Evolutionary conservation across 208 protist species (phyloP), one percentile per base, ranked within the genome.

Genomic region (Herpetomonas tarakana): DNA sequence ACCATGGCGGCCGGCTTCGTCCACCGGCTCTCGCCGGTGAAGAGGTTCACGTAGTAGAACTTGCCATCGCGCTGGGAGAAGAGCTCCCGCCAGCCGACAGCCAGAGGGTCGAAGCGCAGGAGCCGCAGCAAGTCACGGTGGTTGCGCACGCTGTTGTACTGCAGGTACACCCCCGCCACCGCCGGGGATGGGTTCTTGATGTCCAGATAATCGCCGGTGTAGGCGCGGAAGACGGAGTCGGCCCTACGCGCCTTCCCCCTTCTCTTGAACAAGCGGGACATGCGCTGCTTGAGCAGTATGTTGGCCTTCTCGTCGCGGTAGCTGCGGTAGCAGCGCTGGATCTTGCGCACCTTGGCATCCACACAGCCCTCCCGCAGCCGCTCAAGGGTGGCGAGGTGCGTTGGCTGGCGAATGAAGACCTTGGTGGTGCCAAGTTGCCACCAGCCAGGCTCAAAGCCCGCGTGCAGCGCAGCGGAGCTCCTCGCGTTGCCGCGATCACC

Each of bases 401-500:
- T 81, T 14, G 97, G 96, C 27, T 88, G 81, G 27, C 96, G 81
- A 30, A 99, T 88, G 62, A 99, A 99, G 9, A 99, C 68, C 60
- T 99, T 99, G 16, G 86, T 96, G 38, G 81, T 69, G 22, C 97
- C 96, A 12, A 98, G 62, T 74, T 78, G 71, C 71, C 60, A 95
- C 65, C 62, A 85, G 22, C 58, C 72, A n/a, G 46, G 39, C 39
- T 68, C 66, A 22, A 71, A 56, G 14, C 29, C 54, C 7, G 2
- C 18, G 55, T 25, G 52, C 11, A 19, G 9, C 52, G 12, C 4
- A 11, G 28, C 28, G n/a, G 11, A 6, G 35, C 9, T 18, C 35
- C 9, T 6, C 9, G 9, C 14, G 35, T 6, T 6, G 6, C 35
- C 35, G 9, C 9, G 9, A 6, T 41, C 14, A 6, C 35, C 35